Evolutionary conservation across 768 basidiomycete genomes (phyloP).

Genomic region (Guyanaporus albipodus): DNA sequence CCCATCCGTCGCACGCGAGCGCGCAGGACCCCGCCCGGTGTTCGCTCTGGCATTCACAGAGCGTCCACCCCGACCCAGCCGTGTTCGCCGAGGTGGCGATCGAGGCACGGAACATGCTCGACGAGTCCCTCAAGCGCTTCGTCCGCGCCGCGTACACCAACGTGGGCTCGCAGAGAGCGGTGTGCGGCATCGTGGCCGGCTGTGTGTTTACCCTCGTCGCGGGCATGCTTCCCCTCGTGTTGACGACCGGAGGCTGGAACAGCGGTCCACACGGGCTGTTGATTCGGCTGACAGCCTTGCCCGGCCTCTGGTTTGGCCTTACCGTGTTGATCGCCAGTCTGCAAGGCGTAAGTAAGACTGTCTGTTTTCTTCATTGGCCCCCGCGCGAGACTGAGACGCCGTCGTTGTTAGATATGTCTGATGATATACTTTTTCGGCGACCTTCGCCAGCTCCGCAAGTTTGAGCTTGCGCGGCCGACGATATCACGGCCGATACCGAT

Average conservation of each 20-base stretch:
- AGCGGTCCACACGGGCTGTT: constrained; percentile 39
- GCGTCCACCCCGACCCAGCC: constrained; percentile 58
- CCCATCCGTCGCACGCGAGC: constrained; percentile 17
- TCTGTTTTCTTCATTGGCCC: not conserved
- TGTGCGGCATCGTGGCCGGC: constrained; percentile 68
- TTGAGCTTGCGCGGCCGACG: constrained; percentile 68
- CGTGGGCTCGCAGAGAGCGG: constrained; percentile 64
- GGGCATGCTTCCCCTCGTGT: constrained; percentile 49
- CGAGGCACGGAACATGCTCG: constrained; percentile 56
- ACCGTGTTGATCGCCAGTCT: constrained; percentile 58
- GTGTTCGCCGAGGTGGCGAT: constrained; percentile 57
- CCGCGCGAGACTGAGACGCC: not conserved
- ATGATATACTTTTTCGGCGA: constrained; percentile 81
- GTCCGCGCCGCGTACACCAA: constrained; percentile 63
- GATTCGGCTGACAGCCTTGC: constrained; percentile 56
- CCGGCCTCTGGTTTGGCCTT: constrained; percentile 68
- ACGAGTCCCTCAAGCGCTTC: constrained; percentile 61
- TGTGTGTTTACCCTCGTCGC: constrained; percentile 45
- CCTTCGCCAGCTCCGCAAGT: constrained; percentile 70
- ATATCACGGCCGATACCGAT: constrained; percentile 45
- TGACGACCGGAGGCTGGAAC: constrained; percentile 39
- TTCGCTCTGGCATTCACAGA: constrained; percentile 26
- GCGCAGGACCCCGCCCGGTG: constrained; percentile 9
- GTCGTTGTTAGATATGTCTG: constrained; percentile 45
- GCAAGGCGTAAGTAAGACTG: constrained; percentile 49